These are phyloP conservation scores for Sphaceloma murrayae DNA, from an alignment of 2,329 filamentous ascomycete species.

Conservation along the genomic window DNA sequence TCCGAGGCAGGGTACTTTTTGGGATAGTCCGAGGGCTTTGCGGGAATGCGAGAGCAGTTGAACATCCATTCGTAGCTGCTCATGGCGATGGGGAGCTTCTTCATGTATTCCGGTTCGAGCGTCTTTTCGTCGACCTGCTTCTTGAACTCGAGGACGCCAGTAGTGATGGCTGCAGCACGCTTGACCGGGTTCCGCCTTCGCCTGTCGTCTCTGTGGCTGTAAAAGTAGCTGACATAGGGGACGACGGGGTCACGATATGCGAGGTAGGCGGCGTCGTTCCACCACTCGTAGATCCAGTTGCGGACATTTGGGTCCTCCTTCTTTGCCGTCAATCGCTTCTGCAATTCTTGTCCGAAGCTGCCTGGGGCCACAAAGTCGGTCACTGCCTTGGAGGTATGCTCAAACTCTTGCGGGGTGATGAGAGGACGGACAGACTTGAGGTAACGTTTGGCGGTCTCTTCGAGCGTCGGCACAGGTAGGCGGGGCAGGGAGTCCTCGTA, in stretches of 20 bases:
- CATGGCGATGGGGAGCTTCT: conserved; percentile 95
- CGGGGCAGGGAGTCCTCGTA: conserved; percentile 78
- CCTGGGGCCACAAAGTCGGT: conserved; percentile 83
- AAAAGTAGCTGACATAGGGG: conserved; percentile 98
- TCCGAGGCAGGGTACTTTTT: conserved; percentile 66
- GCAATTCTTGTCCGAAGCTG: conserved; percentile 69
- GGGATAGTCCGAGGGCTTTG: conserved; percentile 70
- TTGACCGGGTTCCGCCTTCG: conserved; percentile 79
- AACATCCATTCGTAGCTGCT: conserved; percentile 99
- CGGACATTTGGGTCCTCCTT: conserved; percentile 69
- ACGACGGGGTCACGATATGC: conserved; percentile 90
- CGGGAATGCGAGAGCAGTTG: conserved; percentile 79
- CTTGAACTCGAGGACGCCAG: conserved; percentile 85
- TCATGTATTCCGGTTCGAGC: conserved; percentile 97
- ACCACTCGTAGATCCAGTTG: conserved; percentile 98
- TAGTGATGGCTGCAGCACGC: conserved; percentile 83
- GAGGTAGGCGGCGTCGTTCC: conserved; percentile 92
- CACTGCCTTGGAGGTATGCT: conserved; percentile 70
- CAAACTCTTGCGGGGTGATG: conserved; percentile 57
- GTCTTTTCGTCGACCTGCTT: conserved; percentile 72
- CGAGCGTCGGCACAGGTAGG: conserved; percentile 69
- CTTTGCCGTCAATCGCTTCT: conserved; percentile 74
- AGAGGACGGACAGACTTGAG: conserved; percentile 70
- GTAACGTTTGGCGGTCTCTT: conserved; percentile 73
- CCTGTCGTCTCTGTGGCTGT: conserved; percentile 92